Conservation (phyloP, 1,284 basidiomycete genomes). For the Malassezia japonica region DNA sequence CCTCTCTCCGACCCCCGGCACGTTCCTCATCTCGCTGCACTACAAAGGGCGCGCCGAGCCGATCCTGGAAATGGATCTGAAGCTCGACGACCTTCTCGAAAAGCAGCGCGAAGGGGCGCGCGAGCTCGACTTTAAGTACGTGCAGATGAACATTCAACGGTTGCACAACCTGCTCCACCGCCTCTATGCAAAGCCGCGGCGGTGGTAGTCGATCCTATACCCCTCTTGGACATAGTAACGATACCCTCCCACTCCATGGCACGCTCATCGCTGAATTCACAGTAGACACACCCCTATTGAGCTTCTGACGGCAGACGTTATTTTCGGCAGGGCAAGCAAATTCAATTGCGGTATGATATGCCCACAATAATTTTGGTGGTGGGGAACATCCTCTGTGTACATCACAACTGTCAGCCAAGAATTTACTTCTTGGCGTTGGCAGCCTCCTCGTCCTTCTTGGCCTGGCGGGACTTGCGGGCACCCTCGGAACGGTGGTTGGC, state of each 20-base stretch:
- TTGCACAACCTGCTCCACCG: constrained; percentile 62
- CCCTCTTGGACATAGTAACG: no score
- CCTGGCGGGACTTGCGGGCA: constrained; percentile 61
- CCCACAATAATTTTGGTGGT: constrained; percentile 14
- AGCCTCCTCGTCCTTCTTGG: constrained; percentile 76
- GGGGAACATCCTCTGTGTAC: constrained; percentile 16
- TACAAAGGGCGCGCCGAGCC: constrained; percentile 99
- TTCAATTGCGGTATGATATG: constrained; percentile 13
- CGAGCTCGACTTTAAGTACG: constrained; percentile 88
- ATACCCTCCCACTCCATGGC: no score
- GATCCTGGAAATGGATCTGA: constrained; percentile 98
- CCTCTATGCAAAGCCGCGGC: neutral
- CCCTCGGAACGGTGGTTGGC: constrained; percentile 78
- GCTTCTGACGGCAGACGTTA: no score
- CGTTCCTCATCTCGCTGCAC: constrained; percentile 95
- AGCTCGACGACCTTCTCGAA: constrained; percentile 95
- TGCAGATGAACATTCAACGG: constrained; percentile 90
- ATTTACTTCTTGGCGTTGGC: constrained; percentile 81
- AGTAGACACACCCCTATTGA: no score
- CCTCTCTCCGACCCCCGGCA: constrained; percentile 90
- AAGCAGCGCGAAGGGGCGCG: constrained; percentile 98
- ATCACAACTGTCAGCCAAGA: constrained; percentile 2
- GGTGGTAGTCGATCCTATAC: no score
- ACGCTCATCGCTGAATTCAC: no score
- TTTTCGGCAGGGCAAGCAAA: constrained; percentile 11